Base-by-base conservation (phyloP, 129 eudicot species). In the Flaveria linearis region DNA sequence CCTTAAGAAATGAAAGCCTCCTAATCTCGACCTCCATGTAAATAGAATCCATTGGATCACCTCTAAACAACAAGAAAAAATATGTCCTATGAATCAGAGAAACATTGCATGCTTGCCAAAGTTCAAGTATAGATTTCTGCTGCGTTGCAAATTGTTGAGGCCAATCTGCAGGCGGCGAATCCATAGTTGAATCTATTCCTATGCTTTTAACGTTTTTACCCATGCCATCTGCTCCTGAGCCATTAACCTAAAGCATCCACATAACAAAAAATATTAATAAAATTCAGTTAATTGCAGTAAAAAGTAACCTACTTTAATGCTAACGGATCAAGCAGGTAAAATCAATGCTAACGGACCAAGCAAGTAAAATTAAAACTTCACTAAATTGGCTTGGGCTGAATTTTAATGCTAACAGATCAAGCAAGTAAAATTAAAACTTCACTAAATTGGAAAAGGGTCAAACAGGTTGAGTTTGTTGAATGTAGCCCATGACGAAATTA, bases 41-140 rank as follows among this genome's bases (percentile, higher is more conserved):
- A 63, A 95, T 89, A 72, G 99, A 95, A 86, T 95, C 99, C 78
- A 76, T 82, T 10, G 85, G 88, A 76, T 95, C 99, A 42, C 96
- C 97, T 80, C 87, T 91, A 77, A 95, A 85, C 47, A 95, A 87
- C 82, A 95, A 83, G 91, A 95, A 83, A 82, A 95, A 95, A 81
- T 95, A 95, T n/a, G 99, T 95, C 72, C 99, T 84, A 81, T 95
- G 97, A 77, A 95, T 85, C 80, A 95, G 78, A 33, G 99, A 87
- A 73, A 95, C 89, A 74, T 88, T 86, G 87, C 99, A 95, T 22
- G 82, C 69, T 72, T 91, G 78, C 99, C 99, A 95, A 45, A 89
- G 96, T 82, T 85, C 94, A 69, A 95, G 56, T 68, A 95, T 91
- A 17, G 55, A 45, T 89, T 80, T 84, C 83, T 84, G 92, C 81